Evolutionary conservation across 805 yeast genomes (phyloP), one percentile per base, ranked within the genome.

Genomic region (Kodamaea sagamina): DNA sequence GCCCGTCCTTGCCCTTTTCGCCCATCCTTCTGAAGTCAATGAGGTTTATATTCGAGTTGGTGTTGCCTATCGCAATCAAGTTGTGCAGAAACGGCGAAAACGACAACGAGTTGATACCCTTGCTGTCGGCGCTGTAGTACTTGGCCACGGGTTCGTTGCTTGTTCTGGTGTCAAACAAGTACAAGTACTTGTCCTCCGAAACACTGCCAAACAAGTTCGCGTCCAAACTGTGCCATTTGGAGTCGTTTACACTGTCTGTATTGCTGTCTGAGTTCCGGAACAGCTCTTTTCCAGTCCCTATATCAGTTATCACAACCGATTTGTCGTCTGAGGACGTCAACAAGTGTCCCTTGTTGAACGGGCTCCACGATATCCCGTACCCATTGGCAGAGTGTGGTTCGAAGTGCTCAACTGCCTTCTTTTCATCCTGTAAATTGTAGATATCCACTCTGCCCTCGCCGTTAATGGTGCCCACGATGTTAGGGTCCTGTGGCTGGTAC

Each of bases 291-390:
- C 38, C 31, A 6, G 36, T 19, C 3, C 47, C 44, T 1, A 75
- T 62, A 51, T 84, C 86, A 77, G 89, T 80, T 2, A 84, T 50
- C 0, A 80, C 86, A 18, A 84, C 70, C 0, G 80, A 72, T 32
- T 70, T 65, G 59, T 86, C 95, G 59, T 86, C 92, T 0, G 89
- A 72, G 0, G 79, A 75, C 2, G 87, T 78, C 25, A 81, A 62
- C 15, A 86, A 59, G 17, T 71, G 67, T 2, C 84, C 85, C 31
- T 63, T 50, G 3, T 63, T 59, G 12, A 59, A 54, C 0, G 75
- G 67, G 54, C 75, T 84, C 84, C 92, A 86, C 6, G 83, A 71
- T 27, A 86, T 63, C 3, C 93, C 93, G 58, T 82, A 86, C 1
- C 93, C 93, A 50, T 86, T 86, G 18, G 72, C 81, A 3, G 66